A percentile compares a stretch with the other conserved stretches of the same genome.
Evolutionary conservation across 257 asterid species (phyloP).

Genomic region (Apocynum venetum): DNA sequence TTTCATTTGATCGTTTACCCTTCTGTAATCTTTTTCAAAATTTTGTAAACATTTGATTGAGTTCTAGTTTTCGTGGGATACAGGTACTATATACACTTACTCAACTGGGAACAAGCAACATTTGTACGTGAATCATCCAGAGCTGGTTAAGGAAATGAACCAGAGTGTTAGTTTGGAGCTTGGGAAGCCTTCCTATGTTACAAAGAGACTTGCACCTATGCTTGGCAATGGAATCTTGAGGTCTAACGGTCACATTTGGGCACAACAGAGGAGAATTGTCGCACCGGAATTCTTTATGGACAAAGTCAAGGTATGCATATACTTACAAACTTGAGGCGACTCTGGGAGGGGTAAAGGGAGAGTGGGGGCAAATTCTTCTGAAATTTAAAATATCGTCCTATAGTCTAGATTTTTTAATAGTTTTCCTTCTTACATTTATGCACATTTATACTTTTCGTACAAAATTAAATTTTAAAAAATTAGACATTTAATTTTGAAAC

Average conservation of each 20-base stretch:
- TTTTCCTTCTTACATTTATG: no score
- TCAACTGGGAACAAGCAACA: constrained; percentile 77
- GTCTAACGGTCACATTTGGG: constrained; percentile 77
- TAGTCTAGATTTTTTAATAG: no score
- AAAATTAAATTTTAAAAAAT: no score
- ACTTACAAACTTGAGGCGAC: background rate
- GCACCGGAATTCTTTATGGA: constrained; percentile 81
- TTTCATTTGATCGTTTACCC: no score
- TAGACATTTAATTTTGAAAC: no score
- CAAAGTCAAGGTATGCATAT: constrained; percentile 66
- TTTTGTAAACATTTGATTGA: background rate
- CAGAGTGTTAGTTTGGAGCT: constrained; percentile 39
- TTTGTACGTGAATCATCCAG: constrained; percentile 67
- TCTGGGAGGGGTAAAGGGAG: no score
- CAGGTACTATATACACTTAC: constrained; percentile 66
- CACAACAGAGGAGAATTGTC: constrained; percentile 69
- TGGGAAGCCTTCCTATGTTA: constrained; percentile 77
- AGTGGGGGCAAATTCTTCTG: no score
- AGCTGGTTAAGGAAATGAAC: constrained; percentile 74
- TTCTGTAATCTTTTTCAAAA: no score
- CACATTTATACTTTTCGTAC: no score
- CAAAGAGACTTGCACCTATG: constrained; percentile 83
- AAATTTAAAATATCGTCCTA: no score
- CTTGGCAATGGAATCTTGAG: constrained; percentile 87
- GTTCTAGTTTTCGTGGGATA: background rate